Evolutionary conservation across 805 yeast genomes (phyloP), one percentile per base, ranked within the genome.

Genomic region (Candida endomychidarum): DNA sequence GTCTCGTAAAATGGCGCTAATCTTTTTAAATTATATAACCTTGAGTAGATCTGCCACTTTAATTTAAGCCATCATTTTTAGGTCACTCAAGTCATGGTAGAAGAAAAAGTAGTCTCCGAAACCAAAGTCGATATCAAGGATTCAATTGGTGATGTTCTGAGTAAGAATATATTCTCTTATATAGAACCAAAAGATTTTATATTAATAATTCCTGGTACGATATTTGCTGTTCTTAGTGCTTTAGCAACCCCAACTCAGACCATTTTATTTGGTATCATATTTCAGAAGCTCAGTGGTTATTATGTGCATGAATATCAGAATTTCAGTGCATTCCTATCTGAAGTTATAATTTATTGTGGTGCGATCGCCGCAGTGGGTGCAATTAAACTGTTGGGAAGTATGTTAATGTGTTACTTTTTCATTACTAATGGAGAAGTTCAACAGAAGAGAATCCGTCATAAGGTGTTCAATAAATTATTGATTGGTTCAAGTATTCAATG

Each of bases 401-500:
- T 88, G 82, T 30, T 70, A 0, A 78, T 83, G 3, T 70, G 84
- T 6, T 54, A 72, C 1, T 50, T 68, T 0, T 89, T 95, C 86
- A 75, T 81, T 74, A 50, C 62, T 6, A 64, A 84, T 32, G 96
- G 96, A 6, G 96, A 86, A 57, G 61, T 66, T 9, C 88, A 83
- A 47, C 86, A 80, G 34, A 49, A 64, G 8, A 63, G 82, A 34
- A 79, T 83, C 0, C 67, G 96, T 42, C 37, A 46, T 2, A 36
- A 45, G 3, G 44, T 87, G 3, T 73, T 75, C 35, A 37, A 50
- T 1, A 63, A 74, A 0, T 60, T 83, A 19, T 45, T 86, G 12
- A 49, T 56, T 15, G 68, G 74, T 43, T 63, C 75, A 0, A 53
- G 78, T 31, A 38, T 47, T 21, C 59, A 62, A 14, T 86, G 93